Evolutionary conservation across 2,329 filamentous ascomycete genomes (phyloP), one percentile per base, ranked within the genome.

Genomic region (Phialocephala subalpina): DNA sequence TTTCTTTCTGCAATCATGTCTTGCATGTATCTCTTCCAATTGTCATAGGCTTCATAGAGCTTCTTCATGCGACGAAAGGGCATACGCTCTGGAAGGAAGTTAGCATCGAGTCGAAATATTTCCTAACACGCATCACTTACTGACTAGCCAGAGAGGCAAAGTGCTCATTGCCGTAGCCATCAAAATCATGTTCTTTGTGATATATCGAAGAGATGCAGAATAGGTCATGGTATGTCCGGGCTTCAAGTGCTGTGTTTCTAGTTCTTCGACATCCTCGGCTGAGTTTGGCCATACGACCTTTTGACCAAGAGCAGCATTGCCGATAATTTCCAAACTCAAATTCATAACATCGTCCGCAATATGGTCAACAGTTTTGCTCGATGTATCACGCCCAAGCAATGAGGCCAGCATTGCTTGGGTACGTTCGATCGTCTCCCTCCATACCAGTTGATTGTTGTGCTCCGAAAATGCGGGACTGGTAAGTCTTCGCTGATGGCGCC

Each of bases 351-450:
- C 29, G 29, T 33, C 29, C 29, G 29, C 29, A 33, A 33, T 33
- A 33, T 59, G 55, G 14, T 55, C 62, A 3, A 84, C 78, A 4
- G 87, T 84, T 64, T 80, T 80, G 18, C 40, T 40, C 33, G 38
- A 36, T 25, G 49, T 38, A 61, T 40, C 64, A 64, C 61, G 72
- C 0, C 84, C 78, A 9, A 76, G 63, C 76, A 79, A 80, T n/a
- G 73, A 72, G 20, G 70, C 59, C 66, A 82, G 67, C 79, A 82
- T 80, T 36, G 69, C 71, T 60, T 78, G 70, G 20, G 79, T 80
- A 67, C 84, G 82, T 63, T 80, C 77, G 33, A 86, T 67, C 8
- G 80, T 81, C 72, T 85, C 83, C 83, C 70, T 65, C 80, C 68
- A 70, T 9, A 69, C 68, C 11, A 68, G 35, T 22, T 62, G 75